Percentiles rank a stretch among this genome's conserved stretches.
Evolutionary conservation across 306 rosid species (phyloP).

Genomic region (Prunus campanulata): DNA sequence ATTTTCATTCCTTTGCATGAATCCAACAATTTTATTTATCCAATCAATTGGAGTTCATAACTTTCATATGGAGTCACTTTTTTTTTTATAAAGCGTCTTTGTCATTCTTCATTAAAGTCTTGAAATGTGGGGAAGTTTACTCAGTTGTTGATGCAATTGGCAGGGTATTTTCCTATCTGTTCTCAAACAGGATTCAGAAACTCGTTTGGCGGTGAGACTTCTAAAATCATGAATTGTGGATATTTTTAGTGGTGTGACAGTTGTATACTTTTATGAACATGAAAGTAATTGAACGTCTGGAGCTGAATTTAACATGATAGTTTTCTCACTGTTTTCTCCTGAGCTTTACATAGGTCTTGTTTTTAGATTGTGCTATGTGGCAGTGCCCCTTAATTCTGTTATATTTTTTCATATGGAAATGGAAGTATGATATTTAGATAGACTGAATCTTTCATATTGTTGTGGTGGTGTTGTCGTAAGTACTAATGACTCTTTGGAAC

Average conservation of each 20-base stretch:
- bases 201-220: conserved; percentile 77
- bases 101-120: conserved; percentile 17
- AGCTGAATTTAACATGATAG: background rate
- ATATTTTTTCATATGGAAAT: background rate
- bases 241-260: background rate
- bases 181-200: conserved; percentile 76
- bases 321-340: background rate
- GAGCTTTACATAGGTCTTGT: too few species aligned
- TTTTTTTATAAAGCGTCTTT: conserved; percentile 6
- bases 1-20: conserved; percentile 5
- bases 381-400: background rate
- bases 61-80: background rate
- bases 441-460: too few species aligned
- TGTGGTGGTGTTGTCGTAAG: background rate
- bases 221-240: conserved; percentile 9
- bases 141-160: conserved; percentile 30
- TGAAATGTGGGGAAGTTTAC: conserved; percentile 20
- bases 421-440: background rate
- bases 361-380: background rate
- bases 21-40: background rate
- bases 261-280: background rate
- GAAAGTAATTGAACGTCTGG: background rate
- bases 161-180: conserved; percentile 82
- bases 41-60: background rate
- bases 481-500: background rate